Evolutionary conservation across 305 asterid genomes (phyloP).

Genomic region (Fraxinus paxiana): DNA sequence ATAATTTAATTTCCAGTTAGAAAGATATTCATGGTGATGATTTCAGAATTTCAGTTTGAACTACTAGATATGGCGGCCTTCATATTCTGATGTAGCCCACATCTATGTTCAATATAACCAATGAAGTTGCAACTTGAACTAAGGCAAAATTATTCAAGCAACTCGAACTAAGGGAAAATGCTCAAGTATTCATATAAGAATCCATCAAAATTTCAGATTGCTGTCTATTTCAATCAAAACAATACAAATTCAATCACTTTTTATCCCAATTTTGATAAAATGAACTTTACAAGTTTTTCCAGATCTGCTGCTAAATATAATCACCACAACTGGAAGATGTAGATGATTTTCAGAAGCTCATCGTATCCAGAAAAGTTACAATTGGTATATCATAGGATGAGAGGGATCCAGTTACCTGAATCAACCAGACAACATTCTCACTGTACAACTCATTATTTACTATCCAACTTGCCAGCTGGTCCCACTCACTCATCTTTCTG

Average conservation of each 20-base stretch:
- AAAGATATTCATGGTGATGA: not conserved
- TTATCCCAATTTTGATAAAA: not conserved
- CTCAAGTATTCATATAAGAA: not conserved
- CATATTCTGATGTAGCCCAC: not conserved
- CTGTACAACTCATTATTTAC: conserved; percentile 82
- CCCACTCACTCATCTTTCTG: conserved; percentile 97
- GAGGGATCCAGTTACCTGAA: conserved; percentile 55
- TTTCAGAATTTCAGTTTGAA: not conserved
- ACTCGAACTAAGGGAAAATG: not conserved
- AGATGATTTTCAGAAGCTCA: not conserved
- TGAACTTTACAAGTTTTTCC: not conserved
- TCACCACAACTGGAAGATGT: not conserved
- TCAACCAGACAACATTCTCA: conserved; percentile 95
- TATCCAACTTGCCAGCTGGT: conserved; percentile 94
- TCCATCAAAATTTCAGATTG: not conserved
- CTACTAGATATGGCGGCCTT: not conserved
- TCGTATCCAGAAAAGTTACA: not conserved
- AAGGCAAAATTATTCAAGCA: not conserved
- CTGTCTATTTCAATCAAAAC: not conserved
- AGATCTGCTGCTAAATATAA: not conserved
- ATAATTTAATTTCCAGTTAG: not conserved
- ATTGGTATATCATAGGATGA: conserved; percentile 10
- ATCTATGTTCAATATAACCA: not conserved
- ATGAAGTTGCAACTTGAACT: not conserved
- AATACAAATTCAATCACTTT: not conserved